Conservation (phyloP, 441 rosid species). For the Erodium moschatum region DNA sequence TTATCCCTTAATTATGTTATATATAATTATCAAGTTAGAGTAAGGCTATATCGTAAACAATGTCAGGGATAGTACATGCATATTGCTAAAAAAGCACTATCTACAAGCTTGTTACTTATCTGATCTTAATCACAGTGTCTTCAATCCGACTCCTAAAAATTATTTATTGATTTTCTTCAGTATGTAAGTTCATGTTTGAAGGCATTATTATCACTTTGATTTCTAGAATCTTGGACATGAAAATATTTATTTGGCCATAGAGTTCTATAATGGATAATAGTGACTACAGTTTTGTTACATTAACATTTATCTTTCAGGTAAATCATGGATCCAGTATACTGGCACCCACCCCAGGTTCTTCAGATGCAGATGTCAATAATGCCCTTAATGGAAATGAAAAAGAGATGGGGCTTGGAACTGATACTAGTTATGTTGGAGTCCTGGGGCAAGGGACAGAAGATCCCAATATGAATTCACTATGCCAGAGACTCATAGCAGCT, state of each 20-base stretch:
- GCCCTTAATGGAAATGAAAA: conserved; percentile 26
- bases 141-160: too few species aligned
- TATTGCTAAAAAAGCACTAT: not conserved
- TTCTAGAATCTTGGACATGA: too few species aligned
- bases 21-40: not conserved
- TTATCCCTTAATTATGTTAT: not conserved
- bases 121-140: too few species aligned
- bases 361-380: conserved; percentile 28
- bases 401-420: conserved; percentile 25
- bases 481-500: conserved; percentile 76
- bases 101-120: too few species aligned
- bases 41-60: not conserved
- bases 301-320: conserved; percentile 33
- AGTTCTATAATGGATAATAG: too few species aligned
- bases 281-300: not conserved
- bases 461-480: conserved; percentile 44
- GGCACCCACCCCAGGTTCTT: conserved; percentile 29
- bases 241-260: too few species aligned
- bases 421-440: conserved; percentile 27
- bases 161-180: too few species aligned
- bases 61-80: not conserved
- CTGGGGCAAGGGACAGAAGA: conserved; percentile 33
- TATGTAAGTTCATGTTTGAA: too few species aligned
- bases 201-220: too few species aligned
- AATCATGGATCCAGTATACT: conserved; percentile 32